Percentiles rank a stretch among this genome's conserved stretches.
phyloP scores from a whole-genome alignment of 2,329 filamentous ascomycete genomes.

The Botrytis cinerea region DNA sequence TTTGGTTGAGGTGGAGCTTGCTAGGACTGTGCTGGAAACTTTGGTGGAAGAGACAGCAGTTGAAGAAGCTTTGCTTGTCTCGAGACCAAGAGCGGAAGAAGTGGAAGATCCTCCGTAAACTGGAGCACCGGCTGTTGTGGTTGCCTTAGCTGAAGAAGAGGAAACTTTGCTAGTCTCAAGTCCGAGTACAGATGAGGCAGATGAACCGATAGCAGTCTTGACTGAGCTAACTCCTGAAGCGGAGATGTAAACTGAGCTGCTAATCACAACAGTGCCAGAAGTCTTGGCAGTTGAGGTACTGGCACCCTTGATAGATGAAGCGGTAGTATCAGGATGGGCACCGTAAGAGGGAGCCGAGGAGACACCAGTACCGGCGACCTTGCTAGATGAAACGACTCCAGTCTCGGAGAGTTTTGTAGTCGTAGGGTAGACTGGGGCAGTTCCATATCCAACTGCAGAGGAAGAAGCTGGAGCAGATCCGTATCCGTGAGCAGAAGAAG shows the following conservation, averaged over 20 bases:
- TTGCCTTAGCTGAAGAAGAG: neutral
- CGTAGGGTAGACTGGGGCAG: neutral
- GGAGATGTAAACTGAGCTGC: neutral
- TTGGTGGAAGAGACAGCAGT: neutral
- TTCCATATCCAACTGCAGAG: neutral
- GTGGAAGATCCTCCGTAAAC: neutral
- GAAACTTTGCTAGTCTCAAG: neutral
- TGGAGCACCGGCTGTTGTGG: neutral
- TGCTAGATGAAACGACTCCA: neutral
- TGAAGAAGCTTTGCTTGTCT: neutral
- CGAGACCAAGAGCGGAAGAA: neutral
- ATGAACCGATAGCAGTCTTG: slow-evolving; percentile 2
- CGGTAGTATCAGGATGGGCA: neutral
- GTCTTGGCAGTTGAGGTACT: neutral
- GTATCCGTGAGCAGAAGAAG: slow-evolving; percentile 6
- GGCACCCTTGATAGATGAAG: neutral
- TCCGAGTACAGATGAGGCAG: neutral
- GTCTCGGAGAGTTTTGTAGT: slow-evolving; percentile 10
- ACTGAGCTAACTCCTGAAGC: neutral
- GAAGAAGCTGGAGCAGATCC: neutral
- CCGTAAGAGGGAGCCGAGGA: slow-evolving; percentile 1
- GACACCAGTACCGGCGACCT: neutral
- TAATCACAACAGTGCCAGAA: neutral
- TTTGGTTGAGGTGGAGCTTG: neutral
- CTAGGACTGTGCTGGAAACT: neutral